Conservation (phyloP, 108 stramenopile species). For the Hondaea fermentalgiana region DNA sequence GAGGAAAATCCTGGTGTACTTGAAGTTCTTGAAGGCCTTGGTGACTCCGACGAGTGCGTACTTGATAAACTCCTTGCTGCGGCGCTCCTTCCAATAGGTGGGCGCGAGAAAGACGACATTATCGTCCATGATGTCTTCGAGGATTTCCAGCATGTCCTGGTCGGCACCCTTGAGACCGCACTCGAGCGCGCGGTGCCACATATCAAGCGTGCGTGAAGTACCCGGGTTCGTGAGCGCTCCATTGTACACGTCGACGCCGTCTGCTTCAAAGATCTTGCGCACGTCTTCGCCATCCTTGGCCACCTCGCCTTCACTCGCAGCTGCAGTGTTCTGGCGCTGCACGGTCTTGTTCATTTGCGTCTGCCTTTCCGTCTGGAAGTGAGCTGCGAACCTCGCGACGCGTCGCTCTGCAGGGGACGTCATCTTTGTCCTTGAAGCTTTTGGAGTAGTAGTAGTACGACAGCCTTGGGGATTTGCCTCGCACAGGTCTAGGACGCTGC, state of each 20-base stretch:
- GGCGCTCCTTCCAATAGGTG: neutral
- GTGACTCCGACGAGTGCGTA: conserved; percentile 6
- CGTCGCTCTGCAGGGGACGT: neutral
- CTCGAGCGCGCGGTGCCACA: neutral
- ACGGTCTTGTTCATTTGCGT: neutral
- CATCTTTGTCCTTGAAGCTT: no score
- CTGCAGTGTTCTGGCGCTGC: neutral
- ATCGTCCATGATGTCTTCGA: neutral
- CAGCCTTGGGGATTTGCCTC: no score
- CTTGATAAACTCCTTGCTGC: conserved; percentile 2
- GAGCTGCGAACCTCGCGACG: neutral
- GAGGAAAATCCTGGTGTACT: neutral
- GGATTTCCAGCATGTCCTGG: neutral
- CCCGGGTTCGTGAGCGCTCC: neutral
- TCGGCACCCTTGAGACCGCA: neutral
- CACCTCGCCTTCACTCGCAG: neutral
- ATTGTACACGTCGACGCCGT: neutral
- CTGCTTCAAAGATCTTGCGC: neutral
- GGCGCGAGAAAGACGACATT: conserved; percentile 10
- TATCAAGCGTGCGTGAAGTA: neutral
- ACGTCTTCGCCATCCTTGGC: neutral
- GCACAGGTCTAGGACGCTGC: no score
- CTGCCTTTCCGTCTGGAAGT: neutral
- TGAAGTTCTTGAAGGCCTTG: conserved; percentile 15
- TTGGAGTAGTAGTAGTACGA: no score